phyloP scores from a whole-genome alignment of 2,329 filamentous ascomycete genomes.

The Pseudogymnoascus sp. region DNA sequence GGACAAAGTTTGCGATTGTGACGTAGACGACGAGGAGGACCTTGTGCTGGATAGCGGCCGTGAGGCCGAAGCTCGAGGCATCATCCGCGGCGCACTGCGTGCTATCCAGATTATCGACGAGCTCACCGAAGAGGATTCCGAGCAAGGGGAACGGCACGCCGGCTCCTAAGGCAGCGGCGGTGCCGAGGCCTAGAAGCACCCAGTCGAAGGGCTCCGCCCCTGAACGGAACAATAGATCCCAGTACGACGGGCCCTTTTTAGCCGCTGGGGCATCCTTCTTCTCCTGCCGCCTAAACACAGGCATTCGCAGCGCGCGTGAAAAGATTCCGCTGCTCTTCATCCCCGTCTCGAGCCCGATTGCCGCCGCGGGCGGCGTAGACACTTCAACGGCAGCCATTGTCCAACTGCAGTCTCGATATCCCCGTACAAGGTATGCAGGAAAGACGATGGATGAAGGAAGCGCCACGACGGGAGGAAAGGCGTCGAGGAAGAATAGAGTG shows the following conservation, averaged over 20 bases:
- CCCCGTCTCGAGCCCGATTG: neutral
- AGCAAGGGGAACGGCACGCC: slow-evolving; percentile 57
- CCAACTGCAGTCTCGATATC: neutral
- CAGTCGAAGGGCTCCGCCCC: slow-evolving; percentile 21
- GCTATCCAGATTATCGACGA: slow-evolving; percentile 48
- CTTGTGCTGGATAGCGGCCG: slow-evolving; percentile 42
- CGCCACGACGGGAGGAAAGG: neutral
- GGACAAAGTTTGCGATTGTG: slow-evolving; percentile 43
- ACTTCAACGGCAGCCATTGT: slow-evolving; percentile 6
- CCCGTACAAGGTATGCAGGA: neutral
- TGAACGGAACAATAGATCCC: neutral
- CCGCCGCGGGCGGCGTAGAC: neutral
- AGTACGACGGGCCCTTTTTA: slow-evolving; percentile 2
- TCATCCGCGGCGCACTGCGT: slow-evolving; percentile 1
- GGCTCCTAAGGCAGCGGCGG: slow-evolving; percentile 43
- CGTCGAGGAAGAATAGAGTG: neutral
- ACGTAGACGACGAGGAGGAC: slow-evolving; percentile 55
- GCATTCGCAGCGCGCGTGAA: neutral
- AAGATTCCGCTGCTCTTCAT: neutral
- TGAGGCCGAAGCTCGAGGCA: slow-evolving; percentile 27
- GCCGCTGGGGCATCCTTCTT: neutral
- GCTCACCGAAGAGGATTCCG: slow-evolving; percentile 57
- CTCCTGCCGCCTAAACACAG: neutral
- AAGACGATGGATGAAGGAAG: neutral
- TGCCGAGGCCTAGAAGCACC: slow-evolving; percentile 32